A percentile compares a stretch with the other conserved stretches of the same genome.
phyloP scores from a whole-genome alignment of 352 stramenopile species.

The Pseudoperonospora humuli region DNA sequence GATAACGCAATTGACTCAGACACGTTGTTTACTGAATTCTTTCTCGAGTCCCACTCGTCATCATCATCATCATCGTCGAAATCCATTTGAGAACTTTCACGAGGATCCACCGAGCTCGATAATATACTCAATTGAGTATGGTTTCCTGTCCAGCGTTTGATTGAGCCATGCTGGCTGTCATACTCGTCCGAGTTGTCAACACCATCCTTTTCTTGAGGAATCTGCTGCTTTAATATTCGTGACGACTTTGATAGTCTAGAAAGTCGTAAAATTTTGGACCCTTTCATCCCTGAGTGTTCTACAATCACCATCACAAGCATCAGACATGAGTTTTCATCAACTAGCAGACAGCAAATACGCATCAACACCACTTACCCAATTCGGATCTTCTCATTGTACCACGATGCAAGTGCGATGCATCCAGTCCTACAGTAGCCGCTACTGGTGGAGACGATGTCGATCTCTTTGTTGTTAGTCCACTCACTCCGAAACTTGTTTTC shows the following conservation, averaged over 20 bases:
- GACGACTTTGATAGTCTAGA: slow-evolving; percentile 13
- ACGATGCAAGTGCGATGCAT: slow-evolving; percentile 18
- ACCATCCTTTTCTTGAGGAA: slow-evolving; percentile 9
- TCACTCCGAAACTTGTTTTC: slow-evolving; percentile 10
- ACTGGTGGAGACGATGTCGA: slow-evolving; percentile 1
- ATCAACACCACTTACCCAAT: slow-evolving; percentile 21
- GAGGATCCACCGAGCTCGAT: slow-evolving; percentile 22
- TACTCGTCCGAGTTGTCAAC: slow-evolving; percentile 17
- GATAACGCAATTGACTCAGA: slow-evolving; percentile 17
- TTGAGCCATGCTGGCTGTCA: slow-evolving; percentile 6
- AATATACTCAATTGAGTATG: slow-evolving; percentile 23
- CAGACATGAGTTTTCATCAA: slow-evolving; percentile 2
- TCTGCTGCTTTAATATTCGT: background rate
- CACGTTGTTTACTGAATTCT: slow-evolving; percentile 10
- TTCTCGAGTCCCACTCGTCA: slow-evolving; percentile 2
- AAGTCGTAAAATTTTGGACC: slow-evolving; percentile 8
- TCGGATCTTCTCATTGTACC: slow-evolving; percentile 30
- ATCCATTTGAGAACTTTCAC: slow-evolving; percentile 32
- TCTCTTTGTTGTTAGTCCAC: slow-evolving; percentile 3
- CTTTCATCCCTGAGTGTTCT: slow-evolving; percentile 25
- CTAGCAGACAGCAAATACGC: background rate
- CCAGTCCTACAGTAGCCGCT: slow-evolving; percentile 5
- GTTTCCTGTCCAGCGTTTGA: slow-evolving; percentile 17
- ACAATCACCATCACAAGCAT: slow-evolving; percentile 3
- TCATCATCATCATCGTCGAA: slow-evolving; percentile 28